These are phyloP conservation scores for Trichoderma sp. DNA, from an alignment of 2,329 filamentous ascomycete species.

Conservation along the genomic window DNA sequence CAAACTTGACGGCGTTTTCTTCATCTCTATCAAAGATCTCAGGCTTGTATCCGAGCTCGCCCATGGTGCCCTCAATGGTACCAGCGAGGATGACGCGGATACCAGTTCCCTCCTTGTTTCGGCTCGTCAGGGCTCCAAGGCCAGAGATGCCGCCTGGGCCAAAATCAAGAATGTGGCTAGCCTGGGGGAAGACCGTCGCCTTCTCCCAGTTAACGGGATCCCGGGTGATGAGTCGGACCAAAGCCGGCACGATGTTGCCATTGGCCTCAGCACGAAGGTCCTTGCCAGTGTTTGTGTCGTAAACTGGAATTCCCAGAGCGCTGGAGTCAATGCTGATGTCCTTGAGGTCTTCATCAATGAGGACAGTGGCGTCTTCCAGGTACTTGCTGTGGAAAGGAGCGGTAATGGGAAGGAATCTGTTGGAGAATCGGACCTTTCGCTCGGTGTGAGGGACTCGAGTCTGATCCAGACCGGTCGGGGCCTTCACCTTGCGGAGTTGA, in stretches of 20 bases:
- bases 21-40: constrained; percentile 97
- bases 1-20: constrained; percentile 91
- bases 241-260: constrained; percentile 79
- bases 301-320: constrained; percentile 80
- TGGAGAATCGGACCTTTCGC: constrained; percentile 93
- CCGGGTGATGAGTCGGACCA: constrained; percentile 91
- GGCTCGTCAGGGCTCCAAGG: constrained; percentile 91
- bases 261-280: constrained; percentile 72
- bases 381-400: constrained; percentile 98
- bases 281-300: constrained; percentile 83
- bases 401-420: constrained; percentile 95
- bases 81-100: constrained; percentile 95
- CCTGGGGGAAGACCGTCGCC: constrained; percentile 85
- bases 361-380: constrained; percentile 74
- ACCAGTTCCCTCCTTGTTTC: constrained; percentile 98
- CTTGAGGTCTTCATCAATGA: constrained; percentile 86
- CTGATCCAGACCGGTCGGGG: constrained; percentile 94
- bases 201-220: constrained; percentile 96
- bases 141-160: constrained; percentile 96
- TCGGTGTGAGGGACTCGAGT: constrained; percentile 92
- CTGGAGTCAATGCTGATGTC: constrained; percentile 74
- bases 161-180: constrained; percentile 95
- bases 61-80: constrained; percentile 84
- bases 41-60: constrained; percentile 94
- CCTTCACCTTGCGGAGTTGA: constrained; percentile 94